Conservation (phyloP, 345 rosid species). For the Geranium brycei region DNA sequence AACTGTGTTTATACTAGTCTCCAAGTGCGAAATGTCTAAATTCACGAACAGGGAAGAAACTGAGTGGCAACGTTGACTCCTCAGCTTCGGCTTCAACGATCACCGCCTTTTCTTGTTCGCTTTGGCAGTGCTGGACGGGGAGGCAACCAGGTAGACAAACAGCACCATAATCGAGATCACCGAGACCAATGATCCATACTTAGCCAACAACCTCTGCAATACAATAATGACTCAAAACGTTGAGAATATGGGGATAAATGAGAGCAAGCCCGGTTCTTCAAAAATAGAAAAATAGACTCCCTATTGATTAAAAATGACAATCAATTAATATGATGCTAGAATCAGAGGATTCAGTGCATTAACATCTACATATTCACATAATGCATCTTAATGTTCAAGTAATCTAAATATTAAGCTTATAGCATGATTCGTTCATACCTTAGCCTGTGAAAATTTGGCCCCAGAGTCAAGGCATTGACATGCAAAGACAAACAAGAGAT, state of each 20-base stretch:
- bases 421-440: neutral
- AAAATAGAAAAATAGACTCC: no score
- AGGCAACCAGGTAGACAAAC: conserved; percentile 50
- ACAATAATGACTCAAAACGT: no score
- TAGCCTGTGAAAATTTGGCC: neutral
- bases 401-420: neutral
- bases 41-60: neutral
- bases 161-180: conserved; percentile 60
- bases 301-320: no score
- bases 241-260: no score
- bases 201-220: conserved; percentile 69
- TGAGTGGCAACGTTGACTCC: neutral
- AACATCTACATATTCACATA: no score
- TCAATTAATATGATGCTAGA: no score
- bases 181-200: conserved; percentile 75
- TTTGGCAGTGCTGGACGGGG: conserved; percentile 51
- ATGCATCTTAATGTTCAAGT: neutral
- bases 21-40: neutral
- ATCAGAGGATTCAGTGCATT: no score
- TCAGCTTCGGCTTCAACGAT: conserved; percentile 1
- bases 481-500: neutral
- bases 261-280: neutral
- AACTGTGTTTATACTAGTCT: neutral
- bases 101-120: conserved; percentile 83
- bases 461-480: neutral